Conservation (phyloP, 495 filamentous ascomycete species). For the Penicillium flavigenum region DNA sequence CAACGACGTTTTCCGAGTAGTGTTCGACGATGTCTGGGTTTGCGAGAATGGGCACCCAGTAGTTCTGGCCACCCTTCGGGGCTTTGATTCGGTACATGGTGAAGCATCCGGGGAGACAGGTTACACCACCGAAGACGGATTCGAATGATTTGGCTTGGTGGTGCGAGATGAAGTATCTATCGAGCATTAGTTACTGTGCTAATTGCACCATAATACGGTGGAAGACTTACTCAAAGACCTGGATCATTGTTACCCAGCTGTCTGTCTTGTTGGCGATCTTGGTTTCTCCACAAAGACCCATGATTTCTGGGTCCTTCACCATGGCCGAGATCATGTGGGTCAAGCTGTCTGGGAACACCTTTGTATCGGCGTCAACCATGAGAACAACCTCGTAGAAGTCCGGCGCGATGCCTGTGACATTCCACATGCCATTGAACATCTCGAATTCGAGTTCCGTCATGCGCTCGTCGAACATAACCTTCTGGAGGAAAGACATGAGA, state of each 20-base stretch:
- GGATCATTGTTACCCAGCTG: slow-evolving; percentile 96
- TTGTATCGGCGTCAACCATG: slow-evolving; percentile 99
- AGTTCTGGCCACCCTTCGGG: slow-evolving; percentile 96
- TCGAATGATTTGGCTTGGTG: slow-evolving; percentile 97
- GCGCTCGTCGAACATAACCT: slow-evolving; percentile 99
- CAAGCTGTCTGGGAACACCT: slow-evolving; percentile 95
- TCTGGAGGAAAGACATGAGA: slow-evolving; percentile 98
- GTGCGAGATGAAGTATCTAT: slow-evolving; percentile 91
- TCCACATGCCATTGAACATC: slow-evolving; percentile 99
- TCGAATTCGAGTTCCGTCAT: slow-evolving; percentile 99
- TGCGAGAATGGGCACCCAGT: slow-evolving; percentile 98
- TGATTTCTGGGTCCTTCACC: slow-evolving; percentile 98
- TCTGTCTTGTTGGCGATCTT: slow-evolving; percentile 98
- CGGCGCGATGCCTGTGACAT: slow-evolving; percentile 93
- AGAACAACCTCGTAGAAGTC: slow-evolving; percentile 97
- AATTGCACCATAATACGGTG: not conserved
- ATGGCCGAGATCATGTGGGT: slow-evolving; percentile 99
- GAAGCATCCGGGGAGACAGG: slow-evolving; percentile 98
- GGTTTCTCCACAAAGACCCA: slow-evolving; percentile 98
- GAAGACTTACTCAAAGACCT: slow-evolving; percentile 82
- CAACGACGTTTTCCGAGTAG: slow-evolving; percentile 99
- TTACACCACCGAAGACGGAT: slow-evolving; percentile 98
- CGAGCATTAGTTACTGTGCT: slow-evolving; percentile 13
- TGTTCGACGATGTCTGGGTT: slow-evolving; percentile 99
- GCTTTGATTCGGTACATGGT: slow-evolving; percentile 99